Percentiles rank a stretch among this genome's conserved stretches.
Conservation (phyloP, 1,284 basidiomycete genomes). For the Moniliophthora roreri region DNA sequence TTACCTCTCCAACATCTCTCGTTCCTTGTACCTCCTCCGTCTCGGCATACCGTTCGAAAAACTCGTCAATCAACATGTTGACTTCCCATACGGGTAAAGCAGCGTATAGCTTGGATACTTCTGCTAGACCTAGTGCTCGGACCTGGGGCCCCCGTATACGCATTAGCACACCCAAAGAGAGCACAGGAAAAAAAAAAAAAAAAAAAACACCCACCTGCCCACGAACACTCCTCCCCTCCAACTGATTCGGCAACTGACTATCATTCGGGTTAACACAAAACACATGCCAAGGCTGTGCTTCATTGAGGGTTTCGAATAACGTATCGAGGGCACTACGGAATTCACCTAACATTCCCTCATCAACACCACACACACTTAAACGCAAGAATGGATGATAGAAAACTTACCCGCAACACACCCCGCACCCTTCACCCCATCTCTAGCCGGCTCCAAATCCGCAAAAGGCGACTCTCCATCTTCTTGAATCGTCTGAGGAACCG, state of each 20-base stretch:
- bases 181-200: constrained; percentile 55
- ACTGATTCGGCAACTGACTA: constrained; percentile 89
- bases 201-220: constrained; percentile 87
- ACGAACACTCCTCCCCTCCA: constrained; percentile 90
- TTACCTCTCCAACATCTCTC: constrained; percentile 59
- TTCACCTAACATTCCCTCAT: too few species aligned
- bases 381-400: too few species aligned
- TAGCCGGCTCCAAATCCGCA: constrained; percentile 46
- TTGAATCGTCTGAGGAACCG: constrained; percentile 46
- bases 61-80: constrained; percentile 86
- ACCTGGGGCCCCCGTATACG: too few species aligned
- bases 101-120: too few species aligned
- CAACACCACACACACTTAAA: too few species aligned
- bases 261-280: constrained; percentile 96
- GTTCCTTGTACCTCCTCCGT: constrained; percentile 54
- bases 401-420: constrained; percentile 90
- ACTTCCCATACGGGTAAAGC: constrained; percentile 87
- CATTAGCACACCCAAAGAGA: too few species aligned
- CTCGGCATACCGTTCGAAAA: constrained; percentile 77
- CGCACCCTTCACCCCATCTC: constrained; percentile 29
- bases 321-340: too few species aligned
- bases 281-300: constrained; percentile 90
- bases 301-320: constrained; percentile 89
- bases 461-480: constrained; percentile 40
- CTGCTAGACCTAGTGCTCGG: too few species aligned